Conservation (phyloP, 108 stramenopile genomes). For the Parmales sp. region DNA sequence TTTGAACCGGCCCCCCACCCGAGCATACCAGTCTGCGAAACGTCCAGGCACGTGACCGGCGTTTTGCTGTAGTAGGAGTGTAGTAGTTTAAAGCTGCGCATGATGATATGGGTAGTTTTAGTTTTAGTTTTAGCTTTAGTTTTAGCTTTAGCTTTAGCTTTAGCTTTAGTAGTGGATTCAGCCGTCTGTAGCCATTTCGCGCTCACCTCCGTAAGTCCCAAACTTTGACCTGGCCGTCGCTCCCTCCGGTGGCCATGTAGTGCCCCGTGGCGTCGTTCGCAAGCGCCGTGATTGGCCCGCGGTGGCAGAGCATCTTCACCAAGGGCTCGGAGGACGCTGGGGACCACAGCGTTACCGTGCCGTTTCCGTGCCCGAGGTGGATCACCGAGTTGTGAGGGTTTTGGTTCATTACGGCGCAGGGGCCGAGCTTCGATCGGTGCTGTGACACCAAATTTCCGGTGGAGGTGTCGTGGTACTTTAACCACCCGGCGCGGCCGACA, state of each 20-base stretch:
- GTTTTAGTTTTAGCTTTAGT: no score
- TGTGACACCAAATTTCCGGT: constrained; percentile 79
- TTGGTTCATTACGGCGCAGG: constrained; percentile 66
- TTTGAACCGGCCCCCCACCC: constrained; percentile 74
- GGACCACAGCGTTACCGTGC: constrained; percentile 92
- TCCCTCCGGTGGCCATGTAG: constrained; percentile 82
- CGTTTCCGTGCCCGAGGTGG: constrained; percentile 88
- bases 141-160: no score
- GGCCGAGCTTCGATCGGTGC: constrained; percentile 69
- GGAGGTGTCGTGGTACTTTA: constrained; percentile 90
- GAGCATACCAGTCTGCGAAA: constrained; percentile 80
- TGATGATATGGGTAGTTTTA: no score
- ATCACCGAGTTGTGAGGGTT: constrained; percentile 87
- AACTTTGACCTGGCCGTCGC: constrained; percentile 69
- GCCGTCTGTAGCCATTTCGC: no score
- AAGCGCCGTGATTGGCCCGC: constrained; percentile 65
- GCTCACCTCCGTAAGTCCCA: constrained; percentile 93
- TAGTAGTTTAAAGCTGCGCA: constrained; percentile 31
- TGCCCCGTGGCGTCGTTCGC: constrained; percentile 69
- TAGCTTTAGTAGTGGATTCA: no score
- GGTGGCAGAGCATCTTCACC: constrained; percentile 81
- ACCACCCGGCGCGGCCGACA: constrained; percentile 65
- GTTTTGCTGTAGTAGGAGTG: constrained; percentile 22
- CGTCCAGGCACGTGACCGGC: constrained; percentile 58
- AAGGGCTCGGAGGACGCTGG: constrained; percentile 72